These are phyloP conservation scores for Bretschneidera sinensis DNA, from an alignment of 345 rosid species.

Conservation along the genomic window DNA sequence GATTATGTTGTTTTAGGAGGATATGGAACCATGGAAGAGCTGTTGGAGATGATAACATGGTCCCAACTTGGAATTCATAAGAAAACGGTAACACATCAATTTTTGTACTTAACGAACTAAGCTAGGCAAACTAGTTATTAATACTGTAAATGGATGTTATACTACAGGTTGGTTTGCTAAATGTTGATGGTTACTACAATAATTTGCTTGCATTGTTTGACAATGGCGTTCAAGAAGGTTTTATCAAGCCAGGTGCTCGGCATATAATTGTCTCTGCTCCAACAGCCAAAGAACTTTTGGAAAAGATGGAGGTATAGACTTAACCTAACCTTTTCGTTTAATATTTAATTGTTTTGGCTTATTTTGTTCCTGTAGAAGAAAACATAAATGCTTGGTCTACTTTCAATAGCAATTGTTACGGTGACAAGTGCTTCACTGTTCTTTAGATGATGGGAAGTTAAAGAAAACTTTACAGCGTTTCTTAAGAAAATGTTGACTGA, in stretches of 20 bases:
- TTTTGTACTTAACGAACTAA: slow-evolving; percentile 11
- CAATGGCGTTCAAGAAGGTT: slow-evolving; percentile 90
- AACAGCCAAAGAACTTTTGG: slow-evolving; percentile 78
- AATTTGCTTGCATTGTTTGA: slow-evolving; percentile 76
- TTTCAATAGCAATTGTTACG: background rate
- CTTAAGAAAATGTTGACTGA: background rate
- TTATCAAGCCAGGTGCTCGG: slow-evolving; percentile 83
- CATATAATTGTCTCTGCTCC: slow-evolving; percentile 78
- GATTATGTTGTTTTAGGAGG: slow-evolving; percentile 53
- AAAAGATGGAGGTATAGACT: slow-evolving; percentile 79
- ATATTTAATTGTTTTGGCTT: background rate
- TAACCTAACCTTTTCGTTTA: background rate
- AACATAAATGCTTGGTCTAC: background rate
- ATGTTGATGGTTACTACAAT: slow-evolving; percentile 90
- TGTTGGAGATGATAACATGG: slow-evolving; percentile 97
- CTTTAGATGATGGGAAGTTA: background rate
- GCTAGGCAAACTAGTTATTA: background rate
- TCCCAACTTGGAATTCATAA: slow-evolving; percentile 92
- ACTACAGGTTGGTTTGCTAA: slow-evolving; percentile 88
- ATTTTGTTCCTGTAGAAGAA: background rate
- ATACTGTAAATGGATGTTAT: slow-evolving; percentile 1
- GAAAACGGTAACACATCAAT: slow-evolving; percentile 62
- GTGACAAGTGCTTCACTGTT: background rate
- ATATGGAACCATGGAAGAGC: slow-evolving; percentile 96
- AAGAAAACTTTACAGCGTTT: background rate